Conservation (phyloP, 805 yeast genomes). For the Metschnikowia proteae region DNA sequence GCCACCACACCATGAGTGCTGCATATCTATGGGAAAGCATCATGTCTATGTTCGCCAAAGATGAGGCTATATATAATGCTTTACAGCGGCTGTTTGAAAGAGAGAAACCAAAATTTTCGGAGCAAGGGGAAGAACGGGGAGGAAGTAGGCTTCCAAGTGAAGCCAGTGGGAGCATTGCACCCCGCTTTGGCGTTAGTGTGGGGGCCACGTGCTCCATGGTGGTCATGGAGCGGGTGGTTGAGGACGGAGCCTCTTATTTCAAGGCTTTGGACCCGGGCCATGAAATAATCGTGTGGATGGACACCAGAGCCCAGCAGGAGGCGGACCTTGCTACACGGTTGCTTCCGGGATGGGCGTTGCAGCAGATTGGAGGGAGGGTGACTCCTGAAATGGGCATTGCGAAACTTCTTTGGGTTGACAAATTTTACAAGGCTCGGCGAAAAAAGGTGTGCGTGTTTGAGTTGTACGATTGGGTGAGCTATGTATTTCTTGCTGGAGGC, state of each 20-base stretch:
- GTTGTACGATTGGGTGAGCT: constrained; percentile 46
- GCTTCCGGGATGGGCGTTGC: constrained; percentile 19
- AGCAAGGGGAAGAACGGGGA: background rate
- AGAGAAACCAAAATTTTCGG: too few relatives aligned
- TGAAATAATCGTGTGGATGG: constrained; percentile 61
- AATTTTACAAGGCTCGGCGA: constrained; percentile 15
- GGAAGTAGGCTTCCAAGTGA: background rate
- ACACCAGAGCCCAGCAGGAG: constrained; percentile 40
- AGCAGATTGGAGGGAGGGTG: constrained; percentile 41
- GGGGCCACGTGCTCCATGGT: constrained; percentile 63
- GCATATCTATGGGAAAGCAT: constrained; percentile 11
- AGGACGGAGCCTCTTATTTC: constrained; percentile 22
- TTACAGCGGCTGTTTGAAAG: background rate
- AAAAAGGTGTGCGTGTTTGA: constrained; percentile 40
- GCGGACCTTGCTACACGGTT: constrained; percentile 25
- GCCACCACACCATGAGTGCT: constrained; percentile 14
- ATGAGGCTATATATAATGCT: background rate
- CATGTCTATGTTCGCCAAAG: constrained; percentile 8
- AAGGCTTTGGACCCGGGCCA: constrained; percentile 28
- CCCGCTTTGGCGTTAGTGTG: constrained; percentile 23
- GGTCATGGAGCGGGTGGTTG: constrained; percentile 27
- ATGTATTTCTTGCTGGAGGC: constrained; percentile 27
- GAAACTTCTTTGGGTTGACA: constrained; percentile 41
- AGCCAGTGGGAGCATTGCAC: background rate
- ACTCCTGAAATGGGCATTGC: constrained; percentile 60